These are phyloP conservation scores for Laburnicola sp. DNA, from an alignment of 2,329 filamentous ascomycete species.

Conservation along the genomic window DNA sequence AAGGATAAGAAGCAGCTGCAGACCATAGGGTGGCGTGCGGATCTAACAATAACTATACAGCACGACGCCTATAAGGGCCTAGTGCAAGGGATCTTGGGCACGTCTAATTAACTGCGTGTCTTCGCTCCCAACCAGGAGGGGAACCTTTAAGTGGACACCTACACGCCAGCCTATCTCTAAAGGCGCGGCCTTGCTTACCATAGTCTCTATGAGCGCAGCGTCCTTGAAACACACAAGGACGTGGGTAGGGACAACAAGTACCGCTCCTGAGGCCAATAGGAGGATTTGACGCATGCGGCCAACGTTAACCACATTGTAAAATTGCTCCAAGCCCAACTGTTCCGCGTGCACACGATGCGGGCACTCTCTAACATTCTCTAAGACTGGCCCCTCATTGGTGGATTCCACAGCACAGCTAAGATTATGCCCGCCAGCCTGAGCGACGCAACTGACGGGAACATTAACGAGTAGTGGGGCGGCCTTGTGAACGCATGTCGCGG, in stretches of 20 bases:
- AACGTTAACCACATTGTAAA: slow-evolving; percentile 19
- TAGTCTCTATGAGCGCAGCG: slow-evolving; percentile 15
- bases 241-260: slow-evolving; percentile 12
- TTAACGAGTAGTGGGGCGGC: slow-evolving; percentile 47
- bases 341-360: slow-evolving; percentile 12
- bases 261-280: slow-evolving; percentile 13
- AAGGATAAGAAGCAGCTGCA: slow-evolving; percentile 47
- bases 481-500: slow-evolving; percentile 46
- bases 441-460: slow-evolving; percentile 34
- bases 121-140: slow-evolving; percentile 15
- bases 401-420: slow-evolving; percentile 12
- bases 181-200: slow-evolving; percentile 15
- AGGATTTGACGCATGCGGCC: slow-evolving; percentile 14
- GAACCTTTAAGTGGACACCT: background rate
- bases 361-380: slow-evolving; percentile 17
- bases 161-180: slow-evolving; percentile 18
- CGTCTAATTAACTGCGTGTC: slow-evolving; percentile 15
- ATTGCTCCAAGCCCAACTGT: slow-evolving; percentile 12
- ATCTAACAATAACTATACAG: slow-evolving; percentile 38
- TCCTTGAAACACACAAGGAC: slow-evolving; percentile 1
- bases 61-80: slow-evolving; percentile 22
- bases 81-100: slow-evolving; percentile 18
- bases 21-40: slow-evolving; percentile 45
- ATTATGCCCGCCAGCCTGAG: slow-evolving; percentile 8
- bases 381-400: slow-evolving; percentile 20